Conservation (phyloP, 2,329 filamentous ascomycete species). For the Fusarium globosum region DNA sequence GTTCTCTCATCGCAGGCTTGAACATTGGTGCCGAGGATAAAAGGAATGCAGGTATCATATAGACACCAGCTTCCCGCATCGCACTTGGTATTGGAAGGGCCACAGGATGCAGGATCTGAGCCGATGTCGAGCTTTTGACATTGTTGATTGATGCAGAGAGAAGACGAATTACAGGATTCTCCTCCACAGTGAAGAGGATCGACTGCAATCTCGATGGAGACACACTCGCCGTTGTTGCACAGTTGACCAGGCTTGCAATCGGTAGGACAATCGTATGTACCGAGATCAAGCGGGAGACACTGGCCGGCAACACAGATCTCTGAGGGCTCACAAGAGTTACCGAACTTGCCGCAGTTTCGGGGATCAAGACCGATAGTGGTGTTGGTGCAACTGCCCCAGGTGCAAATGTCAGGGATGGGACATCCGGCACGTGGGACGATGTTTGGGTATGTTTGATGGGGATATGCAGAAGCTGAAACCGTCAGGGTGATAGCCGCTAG, state of each 20-base stretch:
- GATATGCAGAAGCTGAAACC: background rate
- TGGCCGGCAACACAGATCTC: slow-evolving; percentile 26
- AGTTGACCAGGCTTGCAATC: slow-evolving; percentile 24
- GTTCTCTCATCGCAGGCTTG: slow-evolving; percentile 21
- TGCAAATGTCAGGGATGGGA: slow-evolving; percentile 20
- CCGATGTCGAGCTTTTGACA: slow-evolving; percentile 29
- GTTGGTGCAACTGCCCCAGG: slow-evolving; percentile 23
- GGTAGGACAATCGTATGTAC: background rate
- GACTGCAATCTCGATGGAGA: slow-evolving; percentile 22
- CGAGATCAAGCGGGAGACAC: slow-evolving; percentile 17
- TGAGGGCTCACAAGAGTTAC: slow-evolving; percentile 18
- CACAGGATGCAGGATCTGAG: slow-evolving; percentile 22
- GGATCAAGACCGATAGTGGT: slow-evolving; percentile 33
- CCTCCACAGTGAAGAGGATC: slow-evolving; percentile 17
- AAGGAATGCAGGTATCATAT: slow-evolving; percentile 22
- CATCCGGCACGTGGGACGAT: slow-evolving; percentile 18
- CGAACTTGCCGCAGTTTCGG: slow-evolving; percentile 9
- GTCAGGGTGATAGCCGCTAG: background rate
- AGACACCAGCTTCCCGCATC: slow-evolving; percentile 37
- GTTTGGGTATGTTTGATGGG: background rate
- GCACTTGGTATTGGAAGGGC: slow-evolving; percentile 11
- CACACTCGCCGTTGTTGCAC: slow-evolving; percentile 22
- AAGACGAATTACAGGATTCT: slow-evolving; percentile 11
- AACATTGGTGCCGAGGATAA: slow-evolving; percentile 28
- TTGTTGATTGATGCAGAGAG: slow-evolving; percentile 25